Base-by-base conservation (phyloP, 2,329 filamentous ascomycete species). In the Cladorrhinum sp. region DNA sequence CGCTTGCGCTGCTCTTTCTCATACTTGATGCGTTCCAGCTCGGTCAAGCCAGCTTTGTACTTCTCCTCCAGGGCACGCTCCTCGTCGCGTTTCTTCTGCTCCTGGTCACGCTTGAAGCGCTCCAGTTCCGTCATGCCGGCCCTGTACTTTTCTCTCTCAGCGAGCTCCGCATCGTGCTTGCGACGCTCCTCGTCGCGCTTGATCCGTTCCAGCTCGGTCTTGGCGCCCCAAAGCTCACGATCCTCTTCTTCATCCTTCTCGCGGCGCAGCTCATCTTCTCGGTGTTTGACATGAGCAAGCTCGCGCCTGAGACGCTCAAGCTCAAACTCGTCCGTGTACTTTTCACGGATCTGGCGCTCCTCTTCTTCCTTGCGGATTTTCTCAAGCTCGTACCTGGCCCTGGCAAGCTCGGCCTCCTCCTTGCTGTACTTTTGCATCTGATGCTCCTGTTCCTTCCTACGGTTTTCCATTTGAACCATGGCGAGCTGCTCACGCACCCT, bases 121-220 rank as follows among this genome's bases (percentile, higher is more conserved):
- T 81, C 77, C 1, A 84, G 72, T 69, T 81, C 81, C 36, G 73
- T 73, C 42, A 46, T 46, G 70, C 80, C 81, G 48, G 79, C 77
- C 18, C 70, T 76, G 58, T 79, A 76, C 67, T 85, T 81, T 18
- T 80, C 78, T 46, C 80, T 70, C 69, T 69, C 73, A 62, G 65
- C 68, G 67, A 69, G 73, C 67, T 62, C 70, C 66, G 72, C 54
- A 21, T 62, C 57, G n/a, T 42, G 65, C 58, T 62, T 63, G 3
- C 67, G 65, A 58, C 80, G 76, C 8, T 68, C 65, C 55, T 71
- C 65, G 23, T 57, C 76, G 21, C 74, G 74, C 16, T 71, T 70
- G 60, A 75, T 81, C 62, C 75, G 73, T 33, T 82, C 77, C 1
- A 84, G 73, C 70, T 80, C 80, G 33, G 73, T 73, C 70, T 81